These are phyloP conservation scores for Lachnellula subtilissima DNA, from an alignment of 2,329 filamentous ascomycete species.

Conservation along the genomic window DNA sequence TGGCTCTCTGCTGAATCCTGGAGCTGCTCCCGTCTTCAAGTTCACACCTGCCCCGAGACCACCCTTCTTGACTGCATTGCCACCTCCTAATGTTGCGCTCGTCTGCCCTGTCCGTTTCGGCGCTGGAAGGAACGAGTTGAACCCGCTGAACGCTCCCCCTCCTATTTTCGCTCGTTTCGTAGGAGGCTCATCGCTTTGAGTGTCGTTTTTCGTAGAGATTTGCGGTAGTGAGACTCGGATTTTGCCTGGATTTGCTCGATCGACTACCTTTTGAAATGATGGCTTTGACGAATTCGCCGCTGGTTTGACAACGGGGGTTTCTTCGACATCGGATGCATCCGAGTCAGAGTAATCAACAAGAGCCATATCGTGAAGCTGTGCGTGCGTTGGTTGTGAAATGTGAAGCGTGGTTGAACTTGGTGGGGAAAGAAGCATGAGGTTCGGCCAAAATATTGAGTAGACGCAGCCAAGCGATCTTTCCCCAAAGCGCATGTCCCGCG, in stretches of 20 bases:
- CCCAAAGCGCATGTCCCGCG: background rate
- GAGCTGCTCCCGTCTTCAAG: conserved; percentile 77
- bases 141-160: conserved; percentile 65
- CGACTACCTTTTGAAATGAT: conserved; percentile 73
- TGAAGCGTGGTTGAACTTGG: too few species aligned
- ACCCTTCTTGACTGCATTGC: conserved; percentile 25
- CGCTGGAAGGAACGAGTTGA: conserved; percentile 81
- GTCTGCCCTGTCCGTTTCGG: conserved; percentile 57
- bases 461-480: background rate
- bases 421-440: conserved; percentile 3
- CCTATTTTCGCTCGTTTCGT: conserved; percentile 65
- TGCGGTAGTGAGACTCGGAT: conserved; percentile 75
- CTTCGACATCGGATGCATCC: conserved; percentile 54
- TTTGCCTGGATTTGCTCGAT: conserved; percentile 75
- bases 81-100: conserved; percentile 31
- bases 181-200: conserved; percentile 50
- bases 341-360: conserved; percentile 70
- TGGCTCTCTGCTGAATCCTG: conserved; percentile 68
- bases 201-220: conserved; percentile 35
- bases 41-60: conserved; percentile 53
- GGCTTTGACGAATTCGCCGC: conserved; percentile 44
- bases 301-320: conserved; percentile 31
- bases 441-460: background rate
- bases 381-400: background rate
- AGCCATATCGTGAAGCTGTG: conserved; percentile 42